Percentiles rank a stretch among this genome's conserved stretches.
Conservation (phyloP, 257 asterid genomes). For the Schizonepeta tenuifolia region DNA sequence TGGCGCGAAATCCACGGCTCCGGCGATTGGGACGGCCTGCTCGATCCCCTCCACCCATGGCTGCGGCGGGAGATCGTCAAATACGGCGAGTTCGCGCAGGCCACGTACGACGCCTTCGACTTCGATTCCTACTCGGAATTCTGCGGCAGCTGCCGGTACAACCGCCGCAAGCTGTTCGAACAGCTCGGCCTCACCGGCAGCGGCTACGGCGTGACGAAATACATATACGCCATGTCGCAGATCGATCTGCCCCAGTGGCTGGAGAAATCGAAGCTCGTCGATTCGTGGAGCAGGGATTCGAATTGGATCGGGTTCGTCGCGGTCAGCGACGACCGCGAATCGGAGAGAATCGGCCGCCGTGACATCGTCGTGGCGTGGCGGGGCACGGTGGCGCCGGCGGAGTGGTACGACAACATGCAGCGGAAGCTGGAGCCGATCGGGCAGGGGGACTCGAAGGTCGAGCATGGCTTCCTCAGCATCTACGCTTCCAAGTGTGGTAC, state of each 20-base stretch:
- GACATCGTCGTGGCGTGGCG: constrained; percentile 82
- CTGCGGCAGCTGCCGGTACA: constrained; percentile 72
- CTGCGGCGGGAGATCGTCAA: constrained; percentile 68
- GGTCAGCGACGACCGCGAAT: constrained; percentile 60
- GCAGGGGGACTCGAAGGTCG: constrained; percentile 62
- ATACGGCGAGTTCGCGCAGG: constrained; percentile 82
- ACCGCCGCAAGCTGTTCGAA: constrained; percentile 47
- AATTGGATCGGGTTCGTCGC: constrained; percentile 88
- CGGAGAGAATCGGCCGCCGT: constrained; percentile 65
- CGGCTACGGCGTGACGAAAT: constrained; percentile 58
- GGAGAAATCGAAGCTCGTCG: constrained; percentile 49
- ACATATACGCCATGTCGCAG: constrained; percentile 72
- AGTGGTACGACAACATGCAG: constrained; percentile 83
- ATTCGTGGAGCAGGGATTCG: constrained; percentile 75
- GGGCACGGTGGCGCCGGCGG: constrained; percentile 75
- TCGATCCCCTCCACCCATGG: constrained; percentile 71
- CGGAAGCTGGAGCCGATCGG: constrained; percentile 62
- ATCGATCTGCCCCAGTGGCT: constrained; percentile 72
- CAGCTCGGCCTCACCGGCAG: constrained; percentile 47
- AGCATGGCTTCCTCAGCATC: constrained; percentile 77
- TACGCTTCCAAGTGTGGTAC: constrained; percentile 61
- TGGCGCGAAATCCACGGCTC: constrained; percentile 72
- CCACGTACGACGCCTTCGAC: constrained; percentile 78
- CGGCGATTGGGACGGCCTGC: constrained; percentile 60
- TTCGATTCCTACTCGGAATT: constrained; percentile 64